Conservation (phyloP, 805 yeast species). For the Lipomyces anomalus region DNA sequence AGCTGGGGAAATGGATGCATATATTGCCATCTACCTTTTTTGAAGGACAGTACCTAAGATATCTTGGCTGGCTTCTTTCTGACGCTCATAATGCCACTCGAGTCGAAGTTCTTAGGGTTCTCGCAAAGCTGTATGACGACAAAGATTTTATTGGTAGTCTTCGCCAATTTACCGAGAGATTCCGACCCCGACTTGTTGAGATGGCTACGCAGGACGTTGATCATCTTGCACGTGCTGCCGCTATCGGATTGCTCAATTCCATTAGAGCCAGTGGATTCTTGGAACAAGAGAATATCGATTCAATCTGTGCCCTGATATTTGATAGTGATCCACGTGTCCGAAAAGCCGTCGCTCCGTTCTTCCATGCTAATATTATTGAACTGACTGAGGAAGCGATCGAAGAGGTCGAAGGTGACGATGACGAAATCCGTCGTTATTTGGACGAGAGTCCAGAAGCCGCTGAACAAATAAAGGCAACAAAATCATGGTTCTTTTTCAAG, state of each 20-base stretch:
- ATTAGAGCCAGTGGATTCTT: slow-evolving; percentile 57
- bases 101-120: slow-evolving; percentile 53
- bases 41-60: slow-evolving; percentile 63
- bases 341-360: slow-evolving; percentile 51
- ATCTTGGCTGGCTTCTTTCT: slow-evolving; percentile 80
- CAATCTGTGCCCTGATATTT: slow-evolving; percentile 39
- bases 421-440: slow-evolving; percentile 8
- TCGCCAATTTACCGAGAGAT: slow-evolving; percentile 72
- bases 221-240: slow-evolving; percentile 45
- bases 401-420: slow-evolving; percentile 12
- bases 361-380: slow-evolving; percentile 33
- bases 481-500: slow-evolving; percentile 15
- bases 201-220: slow-evolving; percentile 57
- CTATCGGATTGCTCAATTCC: slow-evolving; percentile 50
- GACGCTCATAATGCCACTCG: slow-evolving; percentile 61
- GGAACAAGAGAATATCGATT: slow-evolving; percentile 50
- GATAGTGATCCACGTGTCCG: slow-evolving; percentile 34
- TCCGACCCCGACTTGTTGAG: slow-evolving; percentile 57
- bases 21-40: slow-evolving; percentile 64
- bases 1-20: slow-evolving; percentile 68
- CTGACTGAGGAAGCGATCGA: slow-evolving; percentile 25
- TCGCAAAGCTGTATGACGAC: slow-evolving; percentile 46
- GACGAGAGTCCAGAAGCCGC: neutral
- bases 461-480: neutral
- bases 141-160: slow-evolving; percentile 53